A percentile compares a stretch with the other conserved stretches of the same genome.
phyloP scores from a whole-genome alignment of 495 filamentous ascomycete species.

The Chaetomium cochliodes region DNA sequence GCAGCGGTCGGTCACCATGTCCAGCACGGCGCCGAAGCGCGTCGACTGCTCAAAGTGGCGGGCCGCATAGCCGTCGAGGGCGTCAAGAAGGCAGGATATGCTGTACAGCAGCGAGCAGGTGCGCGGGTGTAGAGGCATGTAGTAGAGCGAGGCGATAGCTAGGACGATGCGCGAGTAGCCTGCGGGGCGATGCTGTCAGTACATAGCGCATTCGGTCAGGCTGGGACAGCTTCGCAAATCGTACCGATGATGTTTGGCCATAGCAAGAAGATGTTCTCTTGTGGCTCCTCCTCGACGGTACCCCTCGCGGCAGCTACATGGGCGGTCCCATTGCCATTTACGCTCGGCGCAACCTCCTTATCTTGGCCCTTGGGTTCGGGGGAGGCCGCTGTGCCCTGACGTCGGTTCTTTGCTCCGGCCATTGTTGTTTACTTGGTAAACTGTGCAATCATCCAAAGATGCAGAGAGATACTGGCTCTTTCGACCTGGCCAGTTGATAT shows the following conservation, averaged over 20 bases:
- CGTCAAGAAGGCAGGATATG: conserved; percentile 89
- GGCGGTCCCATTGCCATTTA: conserved; percentile 30
- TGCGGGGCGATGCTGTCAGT: conserved; percentile 36
- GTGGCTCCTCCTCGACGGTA: conserved; percentile 30
- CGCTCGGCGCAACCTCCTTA: conserved; percentile 26
- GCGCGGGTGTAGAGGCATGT: conserved; percentile 95
- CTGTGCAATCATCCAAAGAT: conserved; percentile 4
- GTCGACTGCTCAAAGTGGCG: conserved; percentile 87
- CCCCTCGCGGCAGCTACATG: conserved; percentile 20
- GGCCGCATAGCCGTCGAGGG: conserved; percentile 87
- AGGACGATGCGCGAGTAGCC: conserved; percentile 88
- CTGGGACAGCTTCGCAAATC: conserved; percentile 20
- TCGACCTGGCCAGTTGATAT: not conserved
- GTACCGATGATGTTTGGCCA: conserved; percentile 90
- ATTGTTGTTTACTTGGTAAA: conserved; percentile 23
- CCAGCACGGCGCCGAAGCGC: conserved; percentile 89
- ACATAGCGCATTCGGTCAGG: not conserved
- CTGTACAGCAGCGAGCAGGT: conserved; percentile 91
- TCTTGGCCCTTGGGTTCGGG: conserved; percentile 18
- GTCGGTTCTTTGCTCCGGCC: conserved; percentile 30
- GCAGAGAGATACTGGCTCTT: not conserved
- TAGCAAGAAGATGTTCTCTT: conserved; percentile 95
- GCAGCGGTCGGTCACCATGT: conserved; percentile 92
- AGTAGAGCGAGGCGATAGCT: conserved; percentile 89
- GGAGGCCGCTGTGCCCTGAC: conserved; percentile 20